Percentiles rank a stretch among this genome's conserved stretches.
phyloP scores from a whole-genome alignment of 148 eudicot species.

The Arctostaphylos glauca region DNA sequence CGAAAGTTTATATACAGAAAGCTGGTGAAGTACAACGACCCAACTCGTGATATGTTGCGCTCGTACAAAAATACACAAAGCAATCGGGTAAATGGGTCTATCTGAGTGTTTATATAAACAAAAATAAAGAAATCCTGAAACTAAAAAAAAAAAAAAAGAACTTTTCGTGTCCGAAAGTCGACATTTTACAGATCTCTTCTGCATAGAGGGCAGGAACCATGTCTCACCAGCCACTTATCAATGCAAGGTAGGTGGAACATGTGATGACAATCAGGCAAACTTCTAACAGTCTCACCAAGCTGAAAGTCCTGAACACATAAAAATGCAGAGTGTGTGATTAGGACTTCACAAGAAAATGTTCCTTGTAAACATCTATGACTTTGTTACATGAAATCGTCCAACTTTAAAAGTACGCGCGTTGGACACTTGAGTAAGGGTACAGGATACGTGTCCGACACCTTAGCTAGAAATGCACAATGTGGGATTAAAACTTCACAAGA shows the following conservation, averaged over 20 bases:
- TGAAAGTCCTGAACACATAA: conserved; percentile 41
- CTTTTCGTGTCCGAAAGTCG: conserved; percentile 17
- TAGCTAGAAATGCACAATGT: too few relatives aligned
- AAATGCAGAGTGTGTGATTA: too few relatives aligned
- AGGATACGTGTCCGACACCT: too few relatives aligned
- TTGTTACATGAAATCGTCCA: background rate
- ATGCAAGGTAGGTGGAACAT: conserved; percentile 97
- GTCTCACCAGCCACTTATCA: conserved; percentile 91
- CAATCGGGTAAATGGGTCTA: conserved; percentile 17
- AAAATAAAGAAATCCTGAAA: conserved; percentile 24
- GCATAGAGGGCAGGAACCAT: conserved; percentile 92
- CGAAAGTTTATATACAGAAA: conserved; percentile 29
- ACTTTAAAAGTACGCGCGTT: background rate
- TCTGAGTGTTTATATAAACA: conserved; percentile 25
- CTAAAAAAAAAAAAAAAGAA: conserved; percentile 23
- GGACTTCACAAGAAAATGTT: background rate
- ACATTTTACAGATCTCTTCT: conserved; percentile 81
- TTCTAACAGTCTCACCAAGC: conserved; percentile 75
- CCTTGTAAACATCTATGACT: background rate
- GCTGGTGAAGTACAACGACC: conserved; percentile 16
- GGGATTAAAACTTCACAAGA: too few relatives aligned
- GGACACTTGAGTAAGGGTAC: background rate
- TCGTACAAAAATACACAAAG: conserved; percentile 24
- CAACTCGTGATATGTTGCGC: conserved; percentile 18
- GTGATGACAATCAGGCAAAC: conserved; percentile 89